Percentiles rank a stretch among this genome's conserved stretches.
phyloP scores from a whole-genome alignment of 306 rosid genomes.

The Albizia julibrissin region DNA sequence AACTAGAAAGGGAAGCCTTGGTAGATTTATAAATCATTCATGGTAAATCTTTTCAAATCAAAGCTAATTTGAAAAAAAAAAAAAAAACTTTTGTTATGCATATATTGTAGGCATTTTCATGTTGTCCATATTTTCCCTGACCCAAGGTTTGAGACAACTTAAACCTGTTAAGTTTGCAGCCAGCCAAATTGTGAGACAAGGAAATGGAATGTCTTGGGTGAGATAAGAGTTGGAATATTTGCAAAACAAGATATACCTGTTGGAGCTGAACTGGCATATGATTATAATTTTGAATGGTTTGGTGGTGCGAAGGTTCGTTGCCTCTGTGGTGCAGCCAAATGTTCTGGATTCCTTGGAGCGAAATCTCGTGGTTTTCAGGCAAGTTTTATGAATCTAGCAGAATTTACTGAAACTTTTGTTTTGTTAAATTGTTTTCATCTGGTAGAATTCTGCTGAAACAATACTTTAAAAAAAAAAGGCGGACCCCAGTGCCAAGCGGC shows the following conservation, averaged over 20 bases:
- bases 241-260: constrained; percentile 77
- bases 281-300: constrained; percentile 97
- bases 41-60: constrained; percentile 62
- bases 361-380: constrained; percentile 98
- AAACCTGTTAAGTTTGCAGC: constrained; percentile 58
- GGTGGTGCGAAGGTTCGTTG: constrained; percentile 97
- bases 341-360: constrained; percentile 96
- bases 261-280: constrained; percentile 88
- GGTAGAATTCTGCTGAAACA: not conserved
- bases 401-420: not conserved
- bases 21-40: constrained; percentile 93
- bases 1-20: constrained; percentile 90
- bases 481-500: no score
- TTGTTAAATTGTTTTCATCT: not conserved
- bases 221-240: constrained; percentile 96
- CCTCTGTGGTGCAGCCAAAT: constrained; percentile 87
- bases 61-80: constrained; percentile 28
- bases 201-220: constrained; percentile 96
- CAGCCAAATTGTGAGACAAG: constrained; percentile 95
- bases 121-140: constrained; percentile 28
- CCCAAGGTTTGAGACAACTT: constrained; percentile 40
- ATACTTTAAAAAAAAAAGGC: no score
- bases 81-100: constrained; percentile 20
- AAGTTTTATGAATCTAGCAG: constrained; percentile 16
- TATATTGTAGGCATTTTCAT: constrained; percentile 31